Evolutionary conservation across 139 green algal genomes (phyloP), one percentile per base, ranked within the genome.

Genomic region (Axilococcus clingmanii): DNA sequence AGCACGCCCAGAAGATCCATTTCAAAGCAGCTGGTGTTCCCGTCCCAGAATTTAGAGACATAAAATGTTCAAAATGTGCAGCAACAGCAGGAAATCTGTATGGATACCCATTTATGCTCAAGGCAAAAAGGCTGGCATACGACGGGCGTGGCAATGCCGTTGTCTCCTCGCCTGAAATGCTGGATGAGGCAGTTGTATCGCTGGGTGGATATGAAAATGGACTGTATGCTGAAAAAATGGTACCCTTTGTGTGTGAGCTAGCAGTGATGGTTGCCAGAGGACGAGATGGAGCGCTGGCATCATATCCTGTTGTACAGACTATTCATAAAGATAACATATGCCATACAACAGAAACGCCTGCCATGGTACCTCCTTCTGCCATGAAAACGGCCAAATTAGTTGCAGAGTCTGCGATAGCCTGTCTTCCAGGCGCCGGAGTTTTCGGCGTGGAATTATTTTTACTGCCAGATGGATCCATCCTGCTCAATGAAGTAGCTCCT

Each of bases 361-460:
- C 91, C 0, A 22, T 16, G 16, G 29, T 57, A 0, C 49, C 49
- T 31, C 24, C 34, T 3, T 33, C 44, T 0, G 49, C 84, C 6
- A 42, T 68, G 33, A 5, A 16, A 23, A 27, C 43, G 16, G 57
- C 71, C 4, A n/a, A 72, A 34, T 47, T 61, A 11, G 55, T 68
- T 19, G 84, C 85, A 15, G 44, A 55, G n/a, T 40, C 49, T n/a
- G 89, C 88, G 0, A 22, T 57, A 4, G 61, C 28, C 33, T 79
- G 34, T 37, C 42, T 87, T 19, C 57, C 86, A 55, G 91, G 91
- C 20, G 89, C 88, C 15, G 91, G 91, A 29, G 83, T 98, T 33
- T 98, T 96, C 74, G 91, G 86, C 14, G 87, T 97, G 28, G 91
- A 98, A 74, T 79, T 97, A 59, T 98, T 98, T 58, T 56, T 94